Conservation (phyloP, 1,284 basidiomycete species). For the Ganoderma multipileum region DNA sequence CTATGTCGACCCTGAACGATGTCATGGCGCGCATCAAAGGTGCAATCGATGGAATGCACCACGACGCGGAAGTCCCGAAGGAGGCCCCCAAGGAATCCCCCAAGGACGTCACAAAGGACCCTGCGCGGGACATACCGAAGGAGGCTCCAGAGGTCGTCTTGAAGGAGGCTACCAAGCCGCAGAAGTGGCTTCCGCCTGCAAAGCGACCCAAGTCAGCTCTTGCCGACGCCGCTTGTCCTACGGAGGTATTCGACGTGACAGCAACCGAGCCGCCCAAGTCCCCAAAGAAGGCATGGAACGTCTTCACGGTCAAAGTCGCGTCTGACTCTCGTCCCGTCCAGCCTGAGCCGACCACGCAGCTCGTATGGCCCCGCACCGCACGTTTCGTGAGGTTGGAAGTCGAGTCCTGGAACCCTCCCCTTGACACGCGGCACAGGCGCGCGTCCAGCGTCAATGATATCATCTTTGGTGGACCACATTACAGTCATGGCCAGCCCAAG, state of each 20-base stretch:
- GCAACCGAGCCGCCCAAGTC: slow-evolving; percentile 58
- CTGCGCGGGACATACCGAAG: slow-evolving; percentile 31
- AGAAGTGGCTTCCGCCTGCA: slow-evolving; percentile 65
- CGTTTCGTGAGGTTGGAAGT: slow-evolving; percentile 66
- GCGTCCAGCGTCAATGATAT: slow-evolving; percentile 76
- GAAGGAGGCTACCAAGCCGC: slow-evolving; percentile 31
- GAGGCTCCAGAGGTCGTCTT: slow-evolving; percentile 30
- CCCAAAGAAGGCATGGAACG: slow-evolving; percentile 60
- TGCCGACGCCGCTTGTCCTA: slow-evolving; percentile 44
- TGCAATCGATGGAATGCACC: slow-evolving; percentile 78
- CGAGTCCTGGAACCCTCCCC: slow-evolving; percentile 79
- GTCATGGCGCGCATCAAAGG: slow-evolving; percentile 90
- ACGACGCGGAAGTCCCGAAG: slow-evolving; percentile 29
- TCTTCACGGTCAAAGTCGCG: slow-evolving; percentile 66
- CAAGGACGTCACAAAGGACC: slow-evolving; percentile 31
- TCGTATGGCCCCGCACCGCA: slow-evolving; percentile 47
- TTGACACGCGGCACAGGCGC: slow-evolving; percentile 66
- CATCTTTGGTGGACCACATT: slow-evolving; percentile 61
- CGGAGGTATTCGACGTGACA: slow-evolving; percentile 58
- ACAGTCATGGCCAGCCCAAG: slow-evolving; percentile 52
- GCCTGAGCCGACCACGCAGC: slow-evolving; percentile 54
- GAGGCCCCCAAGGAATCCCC: slow-evolving; percentile 30
- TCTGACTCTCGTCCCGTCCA: slow-evolving; percentile 48
- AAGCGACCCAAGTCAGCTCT: slow-evolving; percentile 43
- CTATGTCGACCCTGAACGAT: slow-evolving; percentile 82